These are phyloP conservation scores for Botryotinia calthae DNA, from an alignment of 2,329 filamentous ascomycete genomes.

Conservation along the genomic window DNA sequence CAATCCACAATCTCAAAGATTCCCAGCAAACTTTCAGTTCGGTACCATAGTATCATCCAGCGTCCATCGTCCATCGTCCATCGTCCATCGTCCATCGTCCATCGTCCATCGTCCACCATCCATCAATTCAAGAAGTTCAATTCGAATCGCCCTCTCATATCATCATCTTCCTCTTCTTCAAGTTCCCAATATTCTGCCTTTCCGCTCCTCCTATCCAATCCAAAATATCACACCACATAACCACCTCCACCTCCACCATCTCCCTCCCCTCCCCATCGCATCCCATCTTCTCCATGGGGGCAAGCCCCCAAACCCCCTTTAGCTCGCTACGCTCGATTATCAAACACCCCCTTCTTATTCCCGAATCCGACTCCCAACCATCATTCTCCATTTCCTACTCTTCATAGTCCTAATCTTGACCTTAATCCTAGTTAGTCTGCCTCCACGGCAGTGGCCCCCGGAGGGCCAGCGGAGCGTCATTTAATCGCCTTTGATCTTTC, in stretches of 20 bases:
- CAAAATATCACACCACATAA: background rate
- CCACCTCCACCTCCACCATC: background rate
- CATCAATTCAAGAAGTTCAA: too few species aligned
- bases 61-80: too few species aligned
- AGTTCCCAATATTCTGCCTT: too few species aligned
- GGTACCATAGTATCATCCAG: too few species aligned
- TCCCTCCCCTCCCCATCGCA: background rate
- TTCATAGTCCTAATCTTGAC: background rate
- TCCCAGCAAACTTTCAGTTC: background rate
- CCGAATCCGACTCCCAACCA: background rate
- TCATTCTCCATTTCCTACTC: background rate
- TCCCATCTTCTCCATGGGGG: background rate
- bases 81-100: too few species aligned
- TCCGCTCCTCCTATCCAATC: too few species aligned
- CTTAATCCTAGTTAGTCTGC: background rate
- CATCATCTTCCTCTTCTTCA: too few species aligned
- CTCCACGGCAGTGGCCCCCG: slow-evolving; percentile 1
- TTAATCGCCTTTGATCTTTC: background rate
- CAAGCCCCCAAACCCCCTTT: background rate
- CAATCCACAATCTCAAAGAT: too few species aligned
- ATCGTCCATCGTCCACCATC: too few species aligned
- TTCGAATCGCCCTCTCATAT: too few species aligned
- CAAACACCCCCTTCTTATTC: background rate
- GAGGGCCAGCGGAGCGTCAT: slow-evolving; percentile 2
- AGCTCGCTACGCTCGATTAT: background rate